Evolutionary conservation across 2,329 filamentous ascomycete species (phyloP), one percentile per base, ranked within the genome.

Genomic region (Torrubiellomyces zombiae): DNA sequence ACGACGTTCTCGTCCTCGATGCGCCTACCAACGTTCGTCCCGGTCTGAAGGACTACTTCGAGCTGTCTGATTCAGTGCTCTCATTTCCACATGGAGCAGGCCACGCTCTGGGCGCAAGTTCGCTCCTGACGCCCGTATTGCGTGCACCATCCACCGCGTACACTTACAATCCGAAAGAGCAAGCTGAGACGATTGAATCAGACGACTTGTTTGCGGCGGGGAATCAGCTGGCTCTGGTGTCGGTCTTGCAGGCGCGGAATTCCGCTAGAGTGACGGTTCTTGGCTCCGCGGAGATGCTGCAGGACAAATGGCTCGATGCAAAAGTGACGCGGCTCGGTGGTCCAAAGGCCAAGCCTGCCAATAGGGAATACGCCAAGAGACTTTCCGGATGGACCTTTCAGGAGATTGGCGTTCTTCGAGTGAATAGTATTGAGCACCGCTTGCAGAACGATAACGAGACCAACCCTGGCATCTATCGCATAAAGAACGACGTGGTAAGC

Each of bases 401-500:
- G 55, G 89, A 98, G 59, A 68, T 75, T 27, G 89, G 89, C 38
- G 81, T 98, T 8, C 50, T 98, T 38, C 76, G 78, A 40, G 79
- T 92, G 40, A 81, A 81, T 47, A 69, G 65, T 41, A 65, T 95
- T 35, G 68, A 83, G 55, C 89, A 98, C 55, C 74, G 74, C 44
- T 55, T 75, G 27, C 33, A 42, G 25, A 58, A 51, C n/a, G 45
- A 47, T 23, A 64, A 68, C 34, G 63, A 64, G 35, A 64, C 67
- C 34, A 94, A 94, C 58, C 85, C 86, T 7, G 67, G 58, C 28
- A 85, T 95, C 37, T 98, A 98, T 58, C 71, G 89, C 36, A 74
- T 98, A 48, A 98, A 95, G 67, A 93, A 82, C 55, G 76, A 94
- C 45, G 85, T 94, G 41, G 85, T 93, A 68, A 48, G 82, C 79